These are phyloP conservation scores for Euphorbia lathyris DNA, from an alignment of 345 rosid genomes.

Conservation along the genomic window DNA sequence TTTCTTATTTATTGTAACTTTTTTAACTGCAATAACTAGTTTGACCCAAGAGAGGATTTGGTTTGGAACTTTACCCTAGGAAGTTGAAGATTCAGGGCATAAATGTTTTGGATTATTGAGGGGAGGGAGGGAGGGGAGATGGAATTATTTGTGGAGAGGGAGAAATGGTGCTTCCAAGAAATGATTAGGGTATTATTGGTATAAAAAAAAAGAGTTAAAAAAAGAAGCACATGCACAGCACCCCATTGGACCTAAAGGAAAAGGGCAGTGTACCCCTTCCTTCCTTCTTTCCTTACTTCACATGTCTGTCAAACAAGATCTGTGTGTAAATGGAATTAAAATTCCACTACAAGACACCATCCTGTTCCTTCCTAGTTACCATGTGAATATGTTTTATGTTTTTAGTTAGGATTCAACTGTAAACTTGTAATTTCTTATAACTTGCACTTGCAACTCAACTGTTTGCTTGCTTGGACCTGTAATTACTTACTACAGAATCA, in stretches of 20 bases:
- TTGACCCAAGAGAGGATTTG: constrained; percentile 8
- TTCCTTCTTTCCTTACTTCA: too few species aligned
- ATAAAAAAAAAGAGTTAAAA: constrained; percentile 14
- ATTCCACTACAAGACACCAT: constrained; percentile 47
- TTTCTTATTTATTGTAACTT: too few species aligned
- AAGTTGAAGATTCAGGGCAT: constrained; percentile 2
- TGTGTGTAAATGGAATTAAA: constrained; percentile 34
- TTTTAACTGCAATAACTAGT: constrained; percentile 10
- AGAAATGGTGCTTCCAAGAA: constrained; percentile 14
- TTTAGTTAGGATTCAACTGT: constrained; percentile 27
- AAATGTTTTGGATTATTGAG: constrained; percentile 9
- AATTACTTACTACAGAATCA: constrained; percentile 15
- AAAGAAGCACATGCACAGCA: constrained; percentile 52
- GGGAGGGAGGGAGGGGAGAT: not conserved
- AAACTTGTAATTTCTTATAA: constrained; percentile 15
- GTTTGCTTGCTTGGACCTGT: constrained; percentile 17
- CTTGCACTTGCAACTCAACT: constrained; percentile 24
- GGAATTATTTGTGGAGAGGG: constrained; percentile 13
- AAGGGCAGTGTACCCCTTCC: constrained; percentile 28
- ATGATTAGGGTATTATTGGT: constrained; percentile 37
- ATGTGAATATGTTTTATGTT: constrained; percentile 33
- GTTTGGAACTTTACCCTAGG: not conserved
- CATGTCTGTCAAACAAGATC: constrained; percentile 61
- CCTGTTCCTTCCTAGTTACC: constrained; percentile 43
- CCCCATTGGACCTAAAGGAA: constrained; percentile 37